Base-by-base conservation (phyloP, 2,329 filamentous ascomycete genomes). In the Trichoderma sp. region DNA sequence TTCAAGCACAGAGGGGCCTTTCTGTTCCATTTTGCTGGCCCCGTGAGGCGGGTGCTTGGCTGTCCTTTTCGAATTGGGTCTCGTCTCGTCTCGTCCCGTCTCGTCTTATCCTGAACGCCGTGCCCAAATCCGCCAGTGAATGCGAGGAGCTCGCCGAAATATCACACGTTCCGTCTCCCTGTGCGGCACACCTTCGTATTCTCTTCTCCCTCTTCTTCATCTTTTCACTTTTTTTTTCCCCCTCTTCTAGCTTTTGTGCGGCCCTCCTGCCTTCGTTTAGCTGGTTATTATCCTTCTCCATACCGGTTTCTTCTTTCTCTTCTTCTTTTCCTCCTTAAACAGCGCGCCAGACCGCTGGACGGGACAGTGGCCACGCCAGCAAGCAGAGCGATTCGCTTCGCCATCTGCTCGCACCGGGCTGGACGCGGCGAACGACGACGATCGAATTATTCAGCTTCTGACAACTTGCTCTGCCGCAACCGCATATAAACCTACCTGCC, bases 101-200 rank as follows among this genome's bases (percentile, higher is more conserved):
- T 34, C 32, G 32, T 34, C 32, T 34, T 55, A 59, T 51, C 54
- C 58, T 66, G 37, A 46, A 30, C 16, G 21, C 26, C 30, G 59
- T 63, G 59, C 54, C 64, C 55, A 59, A 37, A 34, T 34, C 51
- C 37, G 52, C 61, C 60, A 66, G 54, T 68, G 51, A 69, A 55
- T 58, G 52, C 52, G 59, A 68, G 59, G 60, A 68, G 65, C 65
- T 59, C 65, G 28, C 54, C 46, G 55, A 54, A 37, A 54, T 67
- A 59, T 59, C 55, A 59, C 56, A 60, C 56, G 59, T 39, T 59
- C n/a, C 58, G 52, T 34, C 43, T 59, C 63, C 63, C 28, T 56
- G 52, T 69, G 54, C 68, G 59, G 68, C 68, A 69, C 68, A 66
- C 68, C 68, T 52, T 69, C 68, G 68, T 69, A 69, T 69, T 69